phyloP scores from a whole-genome alignment of 2,329 filamentous ascomycete species.

The Chalaropsis thielavioides region DNA sequence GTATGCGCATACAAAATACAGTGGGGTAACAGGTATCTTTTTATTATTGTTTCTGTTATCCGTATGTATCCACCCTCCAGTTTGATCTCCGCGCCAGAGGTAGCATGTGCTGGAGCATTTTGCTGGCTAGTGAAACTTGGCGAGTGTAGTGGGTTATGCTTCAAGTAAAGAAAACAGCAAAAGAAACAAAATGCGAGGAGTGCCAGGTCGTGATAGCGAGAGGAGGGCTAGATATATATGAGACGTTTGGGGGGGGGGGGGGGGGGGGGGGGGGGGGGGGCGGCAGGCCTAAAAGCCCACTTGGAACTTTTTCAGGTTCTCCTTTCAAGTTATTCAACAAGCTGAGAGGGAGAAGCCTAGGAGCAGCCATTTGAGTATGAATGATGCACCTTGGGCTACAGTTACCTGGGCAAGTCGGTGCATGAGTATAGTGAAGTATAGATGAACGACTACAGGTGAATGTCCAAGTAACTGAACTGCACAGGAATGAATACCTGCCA shows the following conservation, averaged over 20 bases:
- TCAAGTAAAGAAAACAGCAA: background rate
- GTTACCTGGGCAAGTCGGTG: no score
- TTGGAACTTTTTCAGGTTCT: no score
- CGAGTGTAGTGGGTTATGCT: background rate
- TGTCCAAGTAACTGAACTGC: no score
- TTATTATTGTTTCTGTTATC: constrained; percentile 8
- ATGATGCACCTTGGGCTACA: no score
- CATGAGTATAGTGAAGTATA: no score
- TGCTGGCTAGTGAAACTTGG: background rate
- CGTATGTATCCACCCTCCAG: constrained; percentile 10
- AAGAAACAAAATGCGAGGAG: background rate
- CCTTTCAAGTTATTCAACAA: no score
- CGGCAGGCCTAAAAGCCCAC: no score
- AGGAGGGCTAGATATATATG: background rate
- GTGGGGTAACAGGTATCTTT: background rate
- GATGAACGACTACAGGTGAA: no score
- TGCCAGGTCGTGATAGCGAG: background rate
- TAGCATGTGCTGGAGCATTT: background rate
- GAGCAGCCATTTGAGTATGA: no score
- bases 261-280: no score
- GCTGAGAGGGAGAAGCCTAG: no score
- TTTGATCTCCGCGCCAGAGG: background rate
- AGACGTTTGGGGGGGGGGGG: background rate
- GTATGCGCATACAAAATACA: background rate
- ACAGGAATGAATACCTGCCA: background rate